A percentile compares a stretch with the other conserved stretches of the same genome.
phyloP scores from a whole-genome alignment of 495 filamentous ascomycete genomes.

The Astrothelium subdiscretum region DNA sequence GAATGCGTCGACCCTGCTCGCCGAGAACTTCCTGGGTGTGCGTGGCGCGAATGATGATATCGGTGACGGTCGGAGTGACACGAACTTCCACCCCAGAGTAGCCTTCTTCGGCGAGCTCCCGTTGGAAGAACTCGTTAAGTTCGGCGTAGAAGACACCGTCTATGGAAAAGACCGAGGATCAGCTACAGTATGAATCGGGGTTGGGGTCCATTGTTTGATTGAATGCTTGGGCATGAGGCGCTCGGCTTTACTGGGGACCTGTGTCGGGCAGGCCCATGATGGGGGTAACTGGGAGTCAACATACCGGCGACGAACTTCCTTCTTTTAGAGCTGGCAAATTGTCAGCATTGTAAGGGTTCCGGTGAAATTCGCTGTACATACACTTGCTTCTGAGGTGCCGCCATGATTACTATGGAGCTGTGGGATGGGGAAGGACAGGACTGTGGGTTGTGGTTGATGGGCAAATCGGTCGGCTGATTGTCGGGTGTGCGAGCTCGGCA shows the following conservation, averaged over 20 bases:
- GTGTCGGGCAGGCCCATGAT: neutral
- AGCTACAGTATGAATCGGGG: neutral
- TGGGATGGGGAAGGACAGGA: neutral
- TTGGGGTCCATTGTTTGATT: neutral
- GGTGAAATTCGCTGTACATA: neutral
- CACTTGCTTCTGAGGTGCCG: neutral
- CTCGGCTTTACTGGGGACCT: neutral
- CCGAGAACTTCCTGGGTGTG: constrained; percentile 99
- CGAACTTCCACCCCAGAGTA: constrained; percentile 99
- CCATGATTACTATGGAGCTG: neutral
- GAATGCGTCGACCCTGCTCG: constrained; percentile 98
- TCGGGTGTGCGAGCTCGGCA: constrained; percentile 1
- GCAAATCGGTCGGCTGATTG: neutral
- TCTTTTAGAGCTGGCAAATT: constrained; percentile 70
- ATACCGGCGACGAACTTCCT: constrained; percentile 91
- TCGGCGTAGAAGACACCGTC: constrained; percentile 99
- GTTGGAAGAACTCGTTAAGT: constrained; percentile 99
- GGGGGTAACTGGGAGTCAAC: constrained; percentile 6
- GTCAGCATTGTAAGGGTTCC: constrained; percentile 8
- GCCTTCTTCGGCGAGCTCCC: constrained; percentile 98
- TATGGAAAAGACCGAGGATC: neutral
- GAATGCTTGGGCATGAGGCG: neutral
- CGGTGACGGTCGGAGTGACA: constrained; percentile 98
- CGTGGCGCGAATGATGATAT: constrained; percentile 99
- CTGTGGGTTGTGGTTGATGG: neutral